Evolutionary conservation across 75 land plant genomes (phyloP), one percentile per base, ranked within the genome.

Genomic region (Sequoiadendron giganteum): DNA sequence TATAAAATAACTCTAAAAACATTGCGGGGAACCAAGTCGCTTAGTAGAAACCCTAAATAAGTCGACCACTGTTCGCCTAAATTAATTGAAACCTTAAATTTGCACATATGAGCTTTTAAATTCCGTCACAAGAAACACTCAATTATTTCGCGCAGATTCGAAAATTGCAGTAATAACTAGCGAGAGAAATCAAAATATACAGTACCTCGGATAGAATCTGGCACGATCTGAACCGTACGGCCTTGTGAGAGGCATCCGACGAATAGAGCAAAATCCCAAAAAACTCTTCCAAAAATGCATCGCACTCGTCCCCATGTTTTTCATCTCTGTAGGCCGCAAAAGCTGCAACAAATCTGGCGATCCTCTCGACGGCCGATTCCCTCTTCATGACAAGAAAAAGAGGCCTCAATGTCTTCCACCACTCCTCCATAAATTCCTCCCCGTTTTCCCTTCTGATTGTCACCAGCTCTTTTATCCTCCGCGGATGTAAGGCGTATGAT

Each of bases 181-280:
- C 14, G 2, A 89, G 72, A 8, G 77, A 28, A 56, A 15, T 34
- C n/a, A 2, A 21, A 61, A 65, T 21, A 49, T 43, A 15, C 16
- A 73, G 0, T 47, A 98, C 99, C 99, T 97, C 99, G 13, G 99
- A 95, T 49, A 98, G 88, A 11, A 98, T 90, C 93, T 98, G 99
- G 88, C 97, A 95, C 25, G 98, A 87, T 13, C 98, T 89, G 72
- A 91, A 94, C 76, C 99, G 90, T 11, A 94, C 96, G 47, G 94
- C 89, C 88, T 92, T 97, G 88, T 93, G 90, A 56, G 98, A 87
- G 18, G 97, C 95, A 28, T 68, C 84, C 45, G 94, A 85, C 25
- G 92, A 93, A 40, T 70, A 36, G 58, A 98, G 88, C 30, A 98
- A 92, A 79, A 97, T 89, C 82, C 90, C 87, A 30, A 98, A 58